A percentile compares a stretch with the other conserved stretches of the same genome.
Evolutionary conservation across 2,329 filamentous ascomycete species (phyloP).

Genomic region (Thelonectria rubi): DNA sequence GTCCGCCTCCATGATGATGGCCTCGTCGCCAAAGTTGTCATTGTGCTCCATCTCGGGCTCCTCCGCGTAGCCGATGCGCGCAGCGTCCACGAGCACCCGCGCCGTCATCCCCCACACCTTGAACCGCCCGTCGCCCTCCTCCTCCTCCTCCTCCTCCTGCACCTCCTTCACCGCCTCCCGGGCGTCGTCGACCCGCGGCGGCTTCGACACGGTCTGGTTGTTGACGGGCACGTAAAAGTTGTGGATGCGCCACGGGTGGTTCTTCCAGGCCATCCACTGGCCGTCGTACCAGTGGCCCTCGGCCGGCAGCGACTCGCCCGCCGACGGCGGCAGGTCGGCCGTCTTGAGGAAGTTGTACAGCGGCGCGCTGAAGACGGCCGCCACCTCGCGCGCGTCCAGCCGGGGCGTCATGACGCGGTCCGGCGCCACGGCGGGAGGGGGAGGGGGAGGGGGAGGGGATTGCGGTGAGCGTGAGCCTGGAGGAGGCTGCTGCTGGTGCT

Average conservation of each 20-base stretch:
- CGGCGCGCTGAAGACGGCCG: slow-evolving; percentile 90
- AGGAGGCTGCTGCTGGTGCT: too few species aligned
- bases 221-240: slow-evolving; percentile 89
- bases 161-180: slow-evolving; percentile 57
- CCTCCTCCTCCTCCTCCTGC: slow-evolving; percentile 57
- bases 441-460: too few species aligned
- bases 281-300: slow-evolving; percentile 84
- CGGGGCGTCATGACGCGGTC: slow-evolving; percentile 80
- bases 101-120: slow-evolving; percentile 97
- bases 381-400: slow-evolving; percentile 89
- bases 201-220: slow-evolving; percentile 73
- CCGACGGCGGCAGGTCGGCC: slow-evolving; percentile 61
- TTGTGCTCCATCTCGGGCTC: slow-evolving; percentile 85
- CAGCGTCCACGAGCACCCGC: slow-evolving; percentile 86
- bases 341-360: slow-evolving; percentile 82
- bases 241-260: slow-evolving; percentile 83
- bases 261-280: slow-evolving; percentile 81
- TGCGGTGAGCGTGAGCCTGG: too few species aligned
- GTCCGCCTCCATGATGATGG: slow-evolving; percentile 57
- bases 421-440: too few species aligned
- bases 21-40: slow-evolving; percentile 60
- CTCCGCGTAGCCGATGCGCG: slow-evolving; percentile 81
- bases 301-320: slow-evolving; percentile 49
- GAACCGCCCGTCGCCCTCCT: slow-evolving; percentile 67
- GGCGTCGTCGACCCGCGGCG: slow-evolving; percentile 49